Evolutionary conservation across 805 yeast species (phyloP).

Genomic region (Priceomyces fermenticarens): DNA sequence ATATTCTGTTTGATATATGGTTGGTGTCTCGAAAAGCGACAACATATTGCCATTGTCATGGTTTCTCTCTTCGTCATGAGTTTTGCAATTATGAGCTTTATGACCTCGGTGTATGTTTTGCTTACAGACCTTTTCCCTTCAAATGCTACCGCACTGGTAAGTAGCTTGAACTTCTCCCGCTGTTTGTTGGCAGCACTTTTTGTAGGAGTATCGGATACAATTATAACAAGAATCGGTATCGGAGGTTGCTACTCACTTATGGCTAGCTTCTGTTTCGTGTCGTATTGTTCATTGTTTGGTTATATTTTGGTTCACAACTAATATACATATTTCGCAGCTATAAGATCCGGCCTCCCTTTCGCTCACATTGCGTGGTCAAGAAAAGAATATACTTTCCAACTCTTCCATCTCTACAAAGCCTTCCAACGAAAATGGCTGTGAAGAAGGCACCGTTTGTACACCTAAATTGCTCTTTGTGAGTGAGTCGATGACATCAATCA

Average conservation of each 20-base stretch:
- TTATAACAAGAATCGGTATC: conserved; percentile 51
- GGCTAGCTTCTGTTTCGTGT: conserved; percentile 41
- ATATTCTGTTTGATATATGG: conserved; percentile 45
- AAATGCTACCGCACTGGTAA: conserved; percentile 65
- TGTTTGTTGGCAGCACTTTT: conserved; percentile 67
- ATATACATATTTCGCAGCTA: too few relatives aligned
- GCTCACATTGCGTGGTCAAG: too few relatives aligned
- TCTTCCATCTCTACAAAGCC: neutral
- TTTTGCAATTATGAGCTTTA: conserved; percentile 49
- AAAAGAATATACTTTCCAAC: neutral
- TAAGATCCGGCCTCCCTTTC: too few relatives aligned
- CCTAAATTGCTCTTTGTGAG: neutral
- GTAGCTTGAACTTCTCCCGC: conserved; percentile 65
- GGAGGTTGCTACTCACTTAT: conserved; percentile 78
- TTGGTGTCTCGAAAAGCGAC: conserved; percentile 57
- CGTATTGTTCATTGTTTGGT: too few relatives aligned
- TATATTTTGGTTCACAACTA: too few relatives aligned
- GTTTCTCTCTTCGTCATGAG: conserved; percentile 55
- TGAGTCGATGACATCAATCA: neutral
- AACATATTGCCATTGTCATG: conserved; percentile 50
- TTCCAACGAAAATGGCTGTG: neutral
- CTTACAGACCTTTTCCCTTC: conserved; percentile 70
- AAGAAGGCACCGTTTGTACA: neutral
- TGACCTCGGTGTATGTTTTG: conserved; percentile 57
- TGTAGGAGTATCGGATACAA: conserved; percentile 59